phyloP scores from a whole-genome alignment of 805 yeast genomes.

The Komagataella kurtzmanii region DNA sequence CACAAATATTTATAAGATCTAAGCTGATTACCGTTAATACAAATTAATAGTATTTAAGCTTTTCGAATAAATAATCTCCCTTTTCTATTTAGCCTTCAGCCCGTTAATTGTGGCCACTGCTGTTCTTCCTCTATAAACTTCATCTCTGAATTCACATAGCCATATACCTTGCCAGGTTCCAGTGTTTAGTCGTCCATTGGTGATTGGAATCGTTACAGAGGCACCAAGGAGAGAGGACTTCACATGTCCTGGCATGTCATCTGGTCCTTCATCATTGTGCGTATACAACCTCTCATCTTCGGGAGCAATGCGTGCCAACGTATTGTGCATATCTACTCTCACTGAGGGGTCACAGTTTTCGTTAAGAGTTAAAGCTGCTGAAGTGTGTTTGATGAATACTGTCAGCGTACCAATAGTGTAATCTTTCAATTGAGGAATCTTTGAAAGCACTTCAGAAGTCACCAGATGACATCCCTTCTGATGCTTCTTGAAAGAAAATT shows the following conservation, averaged over 20 bases:
- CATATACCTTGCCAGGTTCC: constrained; percentile 88
- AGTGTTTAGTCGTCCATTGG: constrained; percentile 49
- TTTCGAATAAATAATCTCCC: not conserved
- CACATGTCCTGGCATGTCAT: constrained; percentile 78
- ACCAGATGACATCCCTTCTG: constrained; percentile 59
- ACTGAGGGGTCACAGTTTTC: constrained; percentile 79
- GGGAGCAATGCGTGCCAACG: constrained; percentile 55
- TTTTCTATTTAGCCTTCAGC: constrained; percentile 13
- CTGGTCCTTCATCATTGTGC: constrained; percentile 69
- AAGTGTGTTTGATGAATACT: constrained; percentile 65
- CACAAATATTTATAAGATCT: not conserved
- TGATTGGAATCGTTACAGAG: constrained; percentile 52
- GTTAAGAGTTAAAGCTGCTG: constrained; percentile 64
- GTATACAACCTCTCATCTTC: constrained; percentile 38
- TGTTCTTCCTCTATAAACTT: constrained; percentile 42
- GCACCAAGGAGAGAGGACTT: constrained; percentile 54
- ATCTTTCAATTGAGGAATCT: constrained; percentile 45
- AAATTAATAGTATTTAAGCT: not conserved
- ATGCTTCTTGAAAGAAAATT: constrained; percentile 40
- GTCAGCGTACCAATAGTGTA: constrained; percentile 53
- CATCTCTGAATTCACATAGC: constrained; percentile 58
- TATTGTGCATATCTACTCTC: constrained; percentile 49
- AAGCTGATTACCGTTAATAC: too few relatives aligned
- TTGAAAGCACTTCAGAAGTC: constrained; percentile 45
- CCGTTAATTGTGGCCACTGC: constrained; percentile 70